phyloP scores from a whole-genome alignment of 2,329 filamentous ascomycete genomes.

The Pseudogymnoascus sp. region DNA sequence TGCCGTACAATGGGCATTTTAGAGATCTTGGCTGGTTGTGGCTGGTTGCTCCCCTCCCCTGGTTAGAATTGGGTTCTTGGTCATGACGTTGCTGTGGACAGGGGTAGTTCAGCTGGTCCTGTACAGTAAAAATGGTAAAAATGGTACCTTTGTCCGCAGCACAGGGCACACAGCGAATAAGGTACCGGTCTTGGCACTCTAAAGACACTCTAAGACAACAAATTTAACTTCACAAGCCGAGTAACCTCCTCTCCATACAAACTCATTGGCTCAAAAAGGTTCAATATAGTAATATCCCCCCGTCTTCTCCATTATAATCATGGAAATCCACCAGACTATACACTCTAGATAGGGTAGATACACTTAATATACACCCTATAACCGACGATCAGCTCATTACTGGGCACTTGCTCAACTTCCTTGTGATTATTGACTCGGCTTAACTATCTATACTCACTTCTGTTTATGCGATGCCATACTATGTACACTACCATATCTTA shows the following conservation, averaged over 20 bases:
- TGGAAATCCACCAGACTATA: neutral
- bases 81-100: neutral
- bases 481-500: neutral
- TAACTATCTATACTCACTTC: neutral
- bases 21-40: neutral
- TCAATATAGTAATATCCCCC: neutral
- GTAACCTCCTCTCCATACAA: neutral
- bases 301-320: neutral
- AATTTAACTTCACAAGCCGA: neutral
- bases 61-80: neutral
- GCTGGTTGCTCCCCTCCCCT: neutral
- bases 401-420: neutral
- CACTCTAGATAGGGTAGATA: neutral
- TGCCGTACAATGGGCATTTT: neutral
- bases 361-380: neutral
- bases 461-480: neutral
- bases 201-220: neutral
- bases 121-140: neutral
- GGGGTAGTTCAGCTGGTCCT: neutral
- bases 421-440: neutral
- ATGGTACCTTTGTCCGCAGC: neutral
- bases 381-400: neutral
- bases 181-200: conserved; percentile 5
- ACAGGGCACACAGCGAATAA: conserved; percentile 2
- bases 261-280: neutral